Base-by-base conservation (phyloP, 225 moss, liverwort and hornwort genomes). In the Bryoerythrophyllum caledonicum region DNA sequence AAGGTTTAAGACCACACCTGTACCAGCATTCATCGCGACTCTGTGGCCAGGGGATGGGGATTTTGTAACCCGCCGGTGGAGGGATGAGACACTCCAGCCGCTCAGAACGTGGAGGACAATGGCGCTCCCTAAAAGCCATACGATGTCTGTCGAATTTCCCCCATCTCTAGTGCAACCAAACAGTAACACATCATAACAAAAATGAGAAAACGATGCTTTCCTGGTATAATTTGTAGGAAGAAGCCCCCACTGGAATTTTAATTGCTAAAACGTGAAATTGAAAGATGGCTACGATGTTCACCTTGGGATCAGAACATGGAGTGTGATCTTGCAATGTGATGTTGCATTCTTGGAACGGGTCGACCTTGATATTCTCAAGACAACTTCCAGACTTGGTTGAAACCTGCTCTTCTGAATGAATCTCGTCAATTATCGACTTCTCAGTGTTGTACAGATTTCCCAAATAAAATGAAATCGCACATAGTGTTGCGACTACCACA, bases 21-120 rank as follows among this genome's bases (percentile, higher is more conserved):
- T 94, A 97, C 96, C 96, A 97, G 81, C 96, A 97, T 74, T 92
- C 91, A 16, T 74, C 82, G 16, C 88, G 87, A 76, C 96, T 94
- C 72, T 85, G 88, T 20, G 96, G 96, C 96, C 96, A 96, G n/a
- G 74, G 71, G 74, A 92, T 87, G 26, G 96, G 90, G 21, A 81
- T 52, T 71, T 91, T 92, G 80, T 97, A 97, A 61, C 94, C 96
- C 21, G 84, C 66, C 5, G 93, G 93, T 3, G 93, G 93, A 71
- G 93, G 93, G 78, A 93, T 89, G 61, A 93, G 83, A 63, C 93
- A 93, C 53, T 84, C 74, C 67, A 90, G 74, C 27, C 87, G 85
- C 79, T 93, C 90, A 23, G 61, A 60, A 25, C 87, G 85, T 4
- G 96, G 91, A 63, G 93, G 93, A 65, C 93, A 93, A 81, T 93